Conservation (phyloP, 306 rosid genomes). For the Geum urbanum region DNA sequence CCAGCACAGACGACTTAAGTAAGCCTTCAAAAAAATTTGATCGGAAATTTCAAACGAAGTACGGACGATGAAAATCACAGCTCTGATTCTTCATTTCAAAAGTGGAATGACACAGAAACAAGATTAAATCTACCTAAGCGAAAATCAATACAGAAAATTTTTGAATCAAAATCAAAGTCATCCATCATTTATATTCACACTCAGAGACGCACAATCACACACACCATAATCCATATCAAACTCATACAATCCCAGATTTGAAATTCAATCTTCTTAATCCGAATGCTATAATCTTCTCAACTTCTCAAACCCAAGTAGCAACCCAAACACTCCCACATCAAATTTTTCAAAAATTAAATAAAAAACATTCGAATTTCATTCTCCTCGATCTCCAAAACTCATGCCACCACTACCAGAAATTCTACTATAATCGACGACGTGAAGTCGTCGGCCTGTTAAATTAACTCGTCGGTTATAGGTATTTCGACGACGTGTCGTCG, state of each 20-base stretch:
- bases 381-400: no score
- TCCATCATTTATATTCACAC: background rate
- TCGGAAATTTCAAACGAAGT: background rate
- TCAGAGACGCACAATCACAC: background rate
- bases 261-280: conserved; percentile 49
- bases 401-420: no score
- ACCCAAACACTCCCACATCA: no score
- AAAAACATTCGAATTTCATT: no score
- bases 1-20: background rate
- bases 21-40: background rate
- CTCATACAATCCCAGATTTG: background rate
- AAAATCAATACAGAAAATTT: background rate
- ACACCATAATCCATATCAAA: background rate
- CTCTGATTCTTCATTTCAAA: background rate
- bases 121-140: background rate
- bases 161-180: background rate
- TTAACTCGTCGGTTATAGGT: no score
- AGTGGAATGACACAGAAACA: background rate
- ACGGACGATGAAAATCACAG: conserved; percentile 4
- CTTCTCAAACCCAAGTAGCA: no score
- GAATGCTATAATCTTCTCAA: no score
- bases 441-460: no score
- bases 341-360: no score
- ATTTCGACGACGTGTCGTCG: no score
- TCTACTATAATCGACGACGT: no score